Evolutionary conservation across 805 yeast genomes (phyloP).

Genomic region (Kuraishia borneana): DNA sequence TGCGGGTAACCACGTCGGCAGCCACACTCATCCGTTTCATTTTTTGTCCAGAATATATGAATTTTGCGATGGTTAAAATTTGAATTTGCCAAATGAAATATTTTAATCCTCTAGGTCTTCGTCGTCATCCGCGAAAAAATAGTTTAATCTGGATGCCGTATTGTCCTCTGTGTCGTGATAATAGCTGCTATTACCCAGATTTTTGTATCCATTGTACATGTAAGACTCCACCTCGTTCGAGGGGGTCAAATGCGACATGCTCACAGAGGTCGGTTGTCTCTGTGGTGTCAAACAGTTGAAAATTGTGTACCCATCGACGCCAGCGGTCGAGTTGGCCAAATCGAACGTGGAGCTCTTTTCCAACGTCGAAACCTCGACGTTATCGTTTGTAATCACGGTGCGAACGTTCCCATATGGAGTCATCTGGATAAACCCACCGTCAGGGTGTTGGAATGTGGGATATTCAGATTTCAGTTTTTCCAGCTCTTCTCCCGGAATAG

Average conservation of each 20-base stretch:
- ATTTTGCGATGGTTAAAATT: no score
- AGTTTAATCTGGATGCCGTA: constrained; percentile 2
- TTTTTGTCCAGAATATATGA: no score
- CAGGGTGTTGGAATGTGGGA: constrained; percentile 49
- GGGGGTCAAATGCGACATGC: constrained; percentile 11
- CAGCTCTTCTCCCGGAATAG: constrained; percentile 5
- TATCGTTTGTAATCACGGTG: constrained; percentile 26
- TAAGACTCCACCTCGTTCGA: constrained; percentile 23
- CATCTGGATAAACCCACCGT: constrained; percentile 49
- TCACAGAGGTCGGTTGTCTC: no score
- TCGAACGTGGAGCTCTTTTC: constrained; percentile 31
- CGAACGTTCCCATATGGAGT: constrained; percentile 57
- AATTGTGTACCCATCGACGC: constrained; percentile 23
- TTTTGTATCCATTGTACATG: constrained; percentile 18
- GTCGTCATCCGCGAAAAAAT: constrained; percentile 4
- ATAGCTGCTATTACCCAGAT: constrained; percentile 1
- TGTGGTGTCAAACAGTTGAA: constrained; percentile 1
- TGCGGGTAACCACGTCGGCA: no score
- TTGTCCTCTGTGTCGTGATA: constrained; percentile 2
- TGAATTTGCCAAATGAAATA: no score
- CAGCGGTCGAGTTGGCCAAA: constrained; percentile 16
- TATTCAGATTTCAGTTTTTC: constrained; percentile 29
- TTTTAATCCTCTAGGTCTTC: constrained; percentile 1
- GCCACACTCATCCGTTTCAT: no score
- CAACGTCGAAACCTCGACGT: constrained; percentile 33